Evolutionary conservation across 306 rosid species (phyloP), one percentile per base, ranked within the genome.

Genomic region (Benincasa hispida): DNA sequence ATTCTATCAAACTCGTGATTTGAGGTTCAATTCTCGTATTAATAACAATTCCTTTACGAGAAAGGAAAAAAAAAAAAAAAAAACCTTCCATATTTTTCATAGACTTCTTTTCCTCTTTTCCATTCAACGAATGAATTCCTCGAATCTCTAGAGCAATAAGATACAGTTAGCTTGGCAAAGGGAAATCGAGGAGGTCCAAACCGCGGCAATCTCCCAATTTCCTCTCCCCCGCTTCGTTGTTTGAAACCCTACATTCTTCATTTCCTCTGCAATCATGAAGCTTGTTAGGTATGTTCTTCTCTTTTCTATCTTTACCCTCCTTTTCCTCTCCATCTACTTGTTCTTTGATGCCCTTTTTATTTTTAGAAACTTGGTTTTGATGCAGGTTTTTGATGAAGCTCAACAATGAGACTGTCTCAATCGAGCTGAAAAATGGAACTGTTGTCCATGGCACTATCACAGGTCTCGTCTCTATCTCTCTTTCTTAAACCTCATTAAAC

Each of bases 401-500:
- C 89, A 93, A 93, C 94, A 87, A 93, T 53, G 94, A 93, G 85
- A 93, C 97, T 1, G 97, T 93, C 57, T 90, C 96, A 39, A 91
- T 93, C 74, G 97, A 93, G 85, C 96, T 93, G 14, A 93, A 93
- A 82, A 91, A 93, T 42, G 96, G 98, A 75, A 93, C 98, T 34
- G 84, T 93, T 77, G 97, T 93, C 41, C 89, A 93, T 41, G 96
- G 92, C 58, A 91, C 96, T 77, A 88, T 91, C 65, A 93, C 93
- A 85, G 97, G 97, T 88, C 55, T 41, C 8, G n/a, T n/a, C 93
- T 79, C 57, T 30, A 13, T 76, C 62, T 30, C 50, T n/a, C 74
- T 25, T 48, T 34, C 74, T 60, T 66, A 62, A 37, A 18, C 51
- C 34, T 53, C 32, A 18, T 51, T 72, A 72, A 72, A 72, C 76